Base-by-base conservation (phyloP, 176 grass and related monocot genomes). In the Oryza brachyantha region DNA sequence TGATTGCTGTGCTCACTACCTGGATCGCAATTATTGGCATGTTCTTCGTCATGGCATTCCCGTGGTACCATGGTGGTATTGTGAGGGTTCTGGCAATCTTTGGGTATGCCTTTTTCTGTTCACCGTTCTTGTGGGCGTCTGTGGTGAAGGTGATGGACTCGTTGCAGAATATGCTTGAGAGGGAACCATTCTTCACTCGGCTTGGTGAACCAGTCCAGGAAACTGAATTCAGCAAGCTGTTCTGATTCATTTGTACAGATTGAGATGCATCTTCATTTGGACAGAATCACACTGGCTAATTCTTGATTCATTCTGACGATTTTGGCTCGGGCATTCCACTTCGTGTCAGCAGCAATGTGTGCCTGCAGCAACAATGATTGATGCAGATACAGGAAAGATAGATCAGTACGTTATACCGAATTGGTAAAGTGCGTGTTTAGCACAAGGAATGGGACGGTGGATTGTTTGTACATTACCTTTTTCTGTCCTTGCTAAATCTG, bases 191-290 rank as follows among this genome's bases (percentile, higher is more conserved):
- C 96, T 93, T 91, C 29, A 67, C 92, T 19, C 79, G 88, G 79
- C 34, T 91, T 50, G 90, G 90, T 58, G 96, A 99, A 66, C 79
- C 88, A 54, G 29, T 90, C 29, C 90, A 72, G 68, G 77, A 85
- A 29, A 85, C 88, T 7, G 90, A 96, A 84, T 96, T 99, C 69
- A 99, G 86, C 79, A 99, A 99, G 81, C 62, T 93, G 76, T 96
- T 82, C 67, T 96, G 79, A 98, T 82, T 81, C 74, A 78, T 79
- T 66, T 79, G 59, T 74, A 90, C 34, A 85, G 54, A 41, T 62
- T 81, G 65, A 77, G 59, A 72, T 72, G 58, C 57, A 66, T 54
- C 52, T 16, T 64, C 77, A 43, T 32, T 60, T 55, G 81, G 31
- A 61, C 70, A 84, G 64, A 67, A 77, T 40, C 28, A 7, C 45